A percentile compares a stretch with the other conserved stretches of the same genome.
Conservation (phyloP, 1,284 basidiomycete genomes). For the Ceratobasidium sp. region DNA sequence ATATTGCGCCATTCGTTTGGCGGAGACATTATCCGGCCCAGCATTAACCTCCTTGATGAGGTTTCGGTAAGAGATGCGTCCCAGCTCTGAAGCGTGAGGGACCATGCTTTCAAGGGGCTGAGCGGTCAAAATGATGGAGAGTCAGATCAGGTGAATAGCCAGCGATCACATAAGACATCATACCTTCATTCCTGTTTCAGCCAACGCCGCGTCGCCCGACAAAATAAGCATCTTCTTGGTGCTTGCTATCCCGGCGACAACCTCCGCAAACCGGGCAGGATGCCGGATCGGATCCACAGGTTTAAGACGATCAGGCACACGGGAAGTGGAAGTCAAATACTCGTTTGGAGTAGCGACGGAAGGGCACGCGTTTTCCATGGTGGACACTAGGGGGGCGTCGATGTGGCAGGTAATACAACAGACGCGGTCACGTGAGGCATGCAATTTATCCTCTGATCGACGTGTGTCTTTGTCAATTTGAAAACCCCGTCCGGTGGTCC, state of each 20-base stretch:
- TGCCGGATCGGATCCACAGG: neutral
- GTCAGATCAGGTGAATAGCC: too few relatives aligned
- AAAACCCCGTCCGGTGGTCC: too few relatives aligned
- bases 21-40: neutral
- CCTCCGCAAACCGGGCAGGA: neutral
- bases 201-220: neutral
- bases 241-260: neutral
- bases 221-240: conserved; percentile 2
- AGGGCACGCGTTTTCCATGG: too few relatives aligned
- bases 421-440: too few relatives aligned
- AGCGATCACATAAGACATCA: neutral
- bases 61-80: neutral
- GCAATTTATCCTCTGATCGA: too few relatives aligned
- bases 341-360: too few relatives aligned
- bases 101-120: too few relatives aligned
- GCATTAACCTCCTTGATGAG: neutral
- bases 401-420: too few relatives aligned
- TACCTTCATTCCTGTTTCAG: neutral
- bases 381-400: too few relatives aligned
- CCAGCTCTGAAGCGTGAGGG: neutral
- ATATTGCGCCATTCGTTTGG: neutral
- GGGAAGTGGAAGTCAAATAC: neutral
- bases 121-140: neutral
- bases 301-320: neutral
- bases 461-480: too few relatives aligned